Evolutionary conservation across 2,329 filamentous ascomycete species (phyloP).

Genomic region (Fusarium burgessii): DNA sequence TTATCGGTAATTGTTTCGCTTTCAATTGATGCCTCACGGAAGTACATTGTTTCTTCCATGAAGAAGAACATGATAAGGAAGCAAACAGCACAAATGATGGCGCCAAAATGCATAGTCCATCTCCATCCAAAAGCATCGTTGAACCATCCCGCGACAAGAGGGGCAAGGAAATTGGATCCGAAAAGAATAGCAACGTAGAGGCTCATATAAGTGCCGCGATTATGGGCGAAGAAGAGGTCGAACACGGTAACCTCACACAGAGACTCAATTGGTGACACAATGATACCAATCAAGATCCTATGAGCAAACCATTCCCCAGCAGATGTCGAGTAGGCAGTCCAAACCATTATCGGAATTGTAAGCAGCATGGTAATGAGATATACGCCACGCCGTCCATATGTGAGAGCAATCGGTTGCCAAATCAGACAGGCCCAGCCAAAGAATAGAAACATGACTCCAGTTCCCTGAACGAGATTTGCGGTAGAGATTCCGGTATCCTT

Average conservation of each 20-base stretch:
- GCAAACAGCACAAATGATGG: not conserved
- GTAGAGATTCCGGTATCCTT: slow-evolving; percentile 6
- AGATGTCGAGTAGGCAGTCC: not conserved
- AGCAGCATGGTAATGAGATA: not conserved
- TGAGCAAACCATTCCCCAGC: slow-evolving; percentile 1
- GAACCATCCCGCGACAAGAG: not conserved
- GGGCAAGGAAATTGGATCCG: slow-evolving; percentile 1
- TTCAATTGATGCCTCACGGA: not conserved
- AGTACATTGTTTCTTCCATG: slow-evolving; percentile 12
- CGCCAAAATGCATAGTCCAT: not conserved
- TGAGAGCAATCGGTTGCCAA: not conserved
- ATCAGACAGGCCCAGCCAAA: slow-evolving; percentile 1
- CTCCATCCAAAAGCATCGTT: not conserved
- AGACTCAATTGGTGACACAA: not conserved
- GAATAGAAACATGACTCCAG: slow-evolving; percentile 4
- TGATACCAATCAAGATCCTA: not conserved
- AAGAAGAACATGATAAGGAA: slow-evolving; percentile 1
- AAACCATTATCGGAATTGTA: slow-evolving; percentile 1
- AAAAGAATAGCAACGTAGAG: slow-evolving; percentile 3
- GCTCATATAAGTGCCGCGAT: slow-evolving; percentile 2
- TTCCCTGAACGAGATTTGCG: slow-evolving; percentile 1
- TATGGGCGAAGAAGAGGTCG: slow-evolving; percentile 8
- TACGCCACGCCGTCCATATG: not conserved
- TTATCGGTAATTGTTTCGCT: not conserved
- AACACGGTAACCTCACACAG: not conserved